Percentiles rank a stretch among this genome's conserved stretches.
Evolutionary conservation across 352 stramenopile species (phyloP).

Genomic region (Pythium volutum): DNA sequence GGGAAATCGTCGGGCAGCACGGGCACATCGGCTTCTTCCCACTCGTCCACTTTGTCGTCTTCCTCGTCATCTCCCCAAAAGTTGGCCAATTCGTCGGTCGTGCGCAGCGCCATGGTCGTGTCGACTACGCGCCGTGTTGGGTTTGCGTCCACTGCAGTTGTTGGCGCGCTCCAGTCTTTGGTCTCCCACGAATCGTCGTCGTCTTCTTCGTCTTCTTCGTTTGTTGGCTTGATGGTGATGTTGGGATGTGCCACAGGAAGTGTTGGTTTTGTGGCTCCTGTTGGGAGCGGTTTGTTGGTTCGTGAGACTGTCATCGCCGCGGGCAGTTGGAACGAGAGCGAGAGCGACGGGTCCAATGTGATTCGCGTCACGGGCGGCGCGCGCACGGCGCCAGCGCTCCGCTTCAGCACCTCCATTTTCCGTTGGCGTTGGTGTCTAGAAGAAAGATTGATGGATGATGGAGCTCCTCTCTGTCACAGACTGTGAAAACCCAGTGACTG

Average conservation of each 20-base stretch:
- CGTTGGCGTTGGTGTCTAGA: not conserved
- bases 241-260: not conserved
- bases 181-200: slow-evolving; percentile 20
- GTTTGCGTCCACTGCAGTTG: not conserved
- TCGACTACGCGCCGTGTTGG: slow-evolving; percentile 19
- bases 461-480: not conserved
- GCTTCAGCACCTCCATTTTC: slow-evolving; percentile 22
- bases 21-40: slow-evolving; percentile 23
- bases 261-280: not conserved
- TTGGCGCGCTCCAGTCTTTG: slow-evolving; percentile 9
- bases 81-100: not conserved
- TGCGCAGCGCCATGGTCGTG: slow-evolving; percentile 5
- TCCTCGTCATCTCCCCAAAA: too few relatives aligned
- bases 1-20: slow-evolving; percentile 39
- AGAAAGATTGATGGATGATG: slow-evolving; percentile 15
- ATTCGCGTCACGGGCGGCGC: slow-evolving; percentile 14
- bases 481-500: too few relatives aligned
- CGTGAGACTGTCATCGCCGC: not conserved
- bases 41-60: slow-evolving; percentile 9
- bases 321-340: slow-evolving; percentile 23
- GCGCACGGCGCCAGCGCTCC: not conserved
- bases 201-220: slow-evolving; percentile 4
- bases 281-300: not conserved
- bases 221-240: not conserved
- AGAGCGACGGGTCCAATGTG: slow-evolving; percentile 23